Percentiles rank a stretch among this genome's conserved stretches.
These are phyloP conservation scores for Quercus cerris DNA, from an alignment of 306 rosid genomes.

Conservation along the genomic window DNA sequence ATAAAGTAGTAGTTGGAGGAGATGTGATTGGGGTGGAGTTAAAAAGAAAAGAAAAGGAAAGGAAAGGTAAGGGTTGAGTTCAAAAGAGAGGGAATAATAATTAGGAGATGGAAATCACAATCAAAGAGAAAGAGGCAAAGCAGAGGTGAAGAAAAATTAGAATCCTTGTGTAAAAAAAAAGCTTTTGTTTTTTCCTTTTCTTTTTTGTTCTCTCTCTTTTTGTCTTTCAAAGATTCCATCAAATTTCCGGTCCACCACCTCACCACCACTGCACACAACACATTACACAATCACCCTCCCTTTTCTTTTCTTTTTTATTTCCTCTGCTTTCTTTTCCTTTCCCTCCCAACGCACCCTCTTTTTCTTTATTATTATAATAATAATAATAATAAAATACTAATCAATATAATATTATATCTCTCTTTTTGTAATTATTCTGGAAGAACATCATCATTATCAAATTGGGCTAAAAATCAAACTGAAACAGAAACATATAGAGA, in stretches of 20 bases:
- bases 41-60: not conserved
- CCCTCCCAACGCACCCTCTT: constrained; percentile 29
- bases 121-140: not conserved
- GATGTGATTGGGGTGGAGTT: not conserved
- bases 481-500: not conserved
- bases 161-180: not conserved
- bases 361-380: constrained; percentile 31
- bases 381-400: constrained; percentile 5
- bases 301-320: constrained; percentile 24
- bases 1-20: not conserved
- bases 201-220: constrained; percentile 18
- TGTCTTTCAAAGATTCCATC: constrained; percentile 81
- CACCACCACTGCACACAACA: constrained; percentile 28
- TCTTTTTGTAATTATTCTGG: constrained; percentile 55
- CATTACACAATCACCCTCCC: constrained; percentile 35
- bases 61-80: not conserved
- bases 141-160: not conserved
- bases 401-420: not conserved
- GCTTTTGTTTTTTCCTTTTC: not conserved
- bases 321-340: not conserved
- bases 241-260: constrained; percentile 66
- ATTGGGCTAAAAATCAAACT: constrained; percentile 26
- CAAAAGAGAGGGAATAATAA: not conserved
- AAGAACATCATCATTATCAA: constrained; percentile 37
- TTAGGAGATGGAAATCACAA: not conserved